phyloP scores from a whole-genome alignment of 2,329 filamentous ascomycete species.

The Amphichorda felina region DNA sequence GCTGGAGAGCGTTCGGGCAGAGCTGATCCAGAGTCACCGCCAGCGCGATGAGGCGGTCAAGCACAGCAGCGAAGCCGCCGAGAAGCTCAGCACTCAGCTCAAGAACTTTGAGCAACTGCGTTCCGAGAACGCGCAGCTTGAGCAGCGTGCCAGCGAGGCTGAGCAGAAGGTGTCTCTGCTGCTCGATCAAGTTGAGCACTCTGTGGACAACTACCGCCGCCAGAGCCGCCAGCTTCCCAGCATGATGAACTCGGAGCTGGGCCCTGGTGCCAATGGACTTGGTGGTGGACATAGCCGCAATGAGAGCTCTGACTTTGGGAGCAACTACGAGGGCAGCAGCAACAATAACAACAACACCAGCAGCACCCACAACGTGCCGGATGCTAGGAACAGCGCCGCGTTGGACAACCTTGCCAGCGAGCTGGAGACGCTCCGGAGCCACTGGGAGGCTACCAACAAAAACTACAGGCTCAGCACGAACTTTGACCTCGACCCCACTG shows the following conservation, averaged over 20 bases:
- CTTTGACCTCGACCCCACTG: slow-evolving; percentile 65
- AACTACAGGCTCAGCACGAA: slow-evolving; percentile 84
- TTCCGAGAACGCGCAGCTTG: slow-evolving; percentile 68
- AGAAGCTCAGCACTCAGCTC: slow-evolving; percentile 46
- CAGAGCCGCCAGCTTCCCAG: slow-evolving; percentile 48
- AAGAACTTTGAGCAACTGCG: slow-evolving; percentile 71
- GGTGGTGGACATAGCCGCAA: slow-evolving; percentile 33
- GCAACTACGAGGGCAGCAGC: slow-evolving; percentile 38
- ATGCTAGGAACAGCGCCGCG: slow-evolving; percentile 50
- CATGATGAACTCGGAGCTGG: slow-evolving; percentile 35
- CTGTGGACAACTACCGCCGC: slow-evolving; percentile 88
- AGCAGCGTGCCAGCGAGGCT: slow-evolving; percentile 76
- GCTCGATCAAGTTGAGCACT: slow-evolving; percentile 86
- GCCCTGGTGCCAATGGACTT: slow-evolving; percentile 19
- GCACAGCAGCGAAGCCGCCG: slow-evolving; percentile 38
- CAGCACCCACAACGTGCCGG: slow-evolving; percentile 31
- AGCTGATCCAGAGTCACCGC: slow-evolving; percentile 52
- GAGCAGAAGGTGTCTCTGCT: slow-evolving; percentile 89
- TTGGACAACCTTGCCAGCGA: slow-evolving; percentile 87
- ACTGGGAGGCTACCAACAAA: slow-evolving; percentile 95
- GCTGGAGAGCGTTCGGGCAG: slow-evolving; percentile 54
- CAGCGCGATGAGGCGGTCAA: slow-evolving; percentile 59
- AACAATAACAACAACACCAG: slow-evolving; percentile 27
- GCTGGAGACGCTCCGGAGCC: slow-evolving; percentile 76
- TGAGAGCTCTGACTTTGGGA: slow-evolving; percentile 49